A percentile compares a stretch with the other conserved stretches of the same genome.
phyloP scores from a whole-genome alignment of 208 protist genomes.

The Trypanosoma congolense region DNA sequence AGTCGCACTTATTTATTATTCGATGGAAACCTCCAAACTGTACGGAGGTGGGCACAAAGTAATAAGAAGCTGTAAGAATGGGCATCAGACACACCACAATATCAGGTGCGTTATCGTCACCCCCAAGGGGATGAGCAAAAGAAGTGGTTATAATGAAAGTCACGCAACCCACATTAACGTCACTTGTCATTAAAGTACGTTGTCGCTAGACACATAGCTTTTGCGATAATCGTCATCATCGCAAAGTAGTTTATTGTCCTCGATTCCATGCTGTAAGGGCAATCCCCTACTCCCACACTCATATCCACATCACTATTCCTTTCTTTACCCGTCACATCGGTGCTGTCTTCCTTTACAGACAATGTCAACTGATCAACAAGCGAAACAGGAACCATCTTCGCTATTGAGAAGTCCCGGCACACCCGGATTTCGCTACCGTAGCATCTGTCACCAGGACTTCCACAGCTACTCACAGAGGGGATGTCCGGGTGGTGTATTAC shows the following conservation, averaged over 20 bases:
- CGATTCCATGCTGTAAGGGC: constrained; percentile 56
- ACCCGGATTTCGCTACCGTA: neutral
- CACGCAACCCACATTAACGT: too few species aligned
- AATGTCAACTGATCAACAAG: constrained; percentile 13
- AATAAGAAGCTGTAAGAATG: too few species aligned
- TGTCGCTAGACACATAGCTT: constrained; percentile 37
- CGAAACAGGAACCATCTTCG: constrained; percentile 9
- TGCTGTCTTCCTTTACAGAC: neutral
- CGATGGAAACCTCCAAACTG: too few species aligned
- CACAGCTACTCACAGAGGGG: neutral
- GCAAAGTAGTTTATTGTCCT: constrained; percentile 53
- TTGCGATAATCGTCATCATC: constrained; percentile 47
- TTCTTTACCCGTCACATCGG: neutral
- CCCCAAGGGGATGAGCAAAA: too few species aligned
- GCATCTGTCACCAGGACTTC: neutral
- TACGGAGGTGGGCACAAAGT: too few species aligned
- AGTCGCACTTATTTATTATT: too few species aligned
- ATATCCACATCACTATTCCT: constrained; percentile 4
- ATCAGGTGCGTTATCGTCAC: too few species aligned
- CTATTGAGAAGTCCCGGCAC: neutral
- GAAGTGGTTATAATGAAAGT: too few species aligned
- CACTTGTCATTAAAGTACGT: neutral
- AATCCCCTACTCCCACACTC: constrained; percentile 14
- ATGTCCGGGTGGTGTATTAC: constrained; percentile 28
- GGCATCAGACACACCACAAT: too few species aligned